Evolutionary conservation across 2,329 filamentous ascomycete genomes (phyloP).

Genomic region (Diaporthe citri): DNA sequence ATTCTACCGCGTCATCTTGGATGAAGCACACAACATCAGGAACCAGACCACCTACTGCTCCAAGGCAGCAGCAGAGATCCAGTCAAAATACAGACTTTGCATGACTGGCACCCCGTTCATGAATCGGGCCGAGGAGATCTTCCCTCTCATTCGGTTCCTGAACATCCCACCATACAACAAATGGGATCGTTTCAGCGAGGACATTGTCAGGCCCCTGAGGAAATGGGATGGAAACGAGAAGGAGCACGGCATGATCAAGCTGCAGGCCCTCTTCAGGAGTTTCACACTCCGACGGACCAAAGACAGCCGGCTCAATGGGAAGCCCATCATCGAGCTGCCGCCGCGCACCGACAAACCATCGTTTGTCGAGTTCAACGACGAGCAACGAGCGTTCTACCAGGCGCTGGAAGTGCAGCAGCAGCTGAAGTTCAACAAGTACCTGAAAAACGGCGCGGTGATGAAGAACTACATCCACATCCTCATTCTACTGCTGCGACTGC

Average conservation of each 20-base stretch:
- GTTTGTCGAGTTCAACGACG: conserved; percentile 73
- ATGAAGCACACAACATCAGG: conserved; percentile 35
- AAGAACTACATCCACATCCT: conserved; percentile 81
- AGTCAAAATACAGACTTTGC: conserved; percentile 33
- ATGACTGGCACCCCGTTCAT: conserved; percentile 39
- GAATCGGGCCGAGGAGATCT: conserved; percentile 35
- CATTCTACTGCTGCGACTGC: conserved; percentile 79
- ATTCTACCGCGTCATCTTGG: conserved; percentile 32
- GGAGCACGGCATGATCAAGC: conserved; percentile 52
- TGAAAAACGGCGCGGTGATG: conserved; percentile 41
- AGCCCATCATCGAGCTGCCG: conserved; percentile 77
- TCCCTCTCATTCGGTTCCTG: conserved; percentile 52
- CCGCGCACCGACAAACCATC: conserved; percentile 70
- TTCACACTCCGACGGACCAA: conserved; percentile 86
- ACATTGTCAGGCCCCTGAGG: conserved; percentile 25
- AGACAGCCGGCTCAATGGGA: conserved; percentile 79
- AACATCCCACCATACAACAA: conserved; percentile 39
- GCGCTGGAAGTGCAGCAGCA: conserved; percentile 43
- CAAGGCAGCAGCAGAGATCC: conserved; percentile 25
- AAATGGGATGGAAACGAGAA: conserved; percentile 23
- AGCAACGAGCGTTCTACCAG: conserved; percentile 72
- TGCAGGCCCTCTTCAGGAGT: conserved; percentile 73
- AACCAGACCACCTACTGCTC: conserved; percentile 22
- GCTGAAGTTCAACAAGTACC: conserved; percentile 46
- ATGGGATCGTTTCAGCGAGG: conserved; percentile 51